Evolutionary conservation across 768 basidiomycete species (phyloP), one percentile per base, ranked within the genome.

Genomic region (Calocybe cyanea): DNA sequence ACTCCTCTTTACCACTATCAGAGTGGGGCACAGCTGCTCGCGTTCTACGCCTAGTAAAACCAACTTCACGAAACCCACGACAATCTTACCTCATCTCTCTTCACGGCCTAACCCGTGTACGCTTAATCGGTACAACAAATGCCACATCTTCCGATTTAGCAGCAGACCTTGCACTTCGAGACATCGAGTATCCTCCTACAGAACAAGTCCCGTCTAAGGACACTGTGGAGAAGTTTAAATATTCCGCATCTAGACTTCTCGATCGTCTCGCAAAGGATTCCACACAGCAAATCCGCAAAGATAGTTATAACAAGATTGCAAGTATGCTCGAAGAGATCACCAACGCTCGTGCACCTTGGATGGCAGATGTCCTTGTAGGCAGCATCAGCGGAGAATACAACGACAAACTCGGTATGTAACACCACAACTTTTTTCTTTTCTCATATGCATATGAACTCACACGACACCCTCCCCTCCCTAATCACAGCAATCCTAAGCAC

Each of bases 351-450:
- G 78, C 82, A 0, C 75, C 80, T 3, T 86, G 83, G 79, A 81
- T 89, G 74, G 85, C 86, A 0, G 88, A 91, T 56, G 79, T 88
- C 10, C 72, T 91, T 25, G 73, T 89, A 13, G 74, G 83, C 8
- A 73, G 66, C n/a, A 64, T 84, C 15, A 77, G 79, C 41, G 76
- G 73, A 2, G 85, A 85, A 43, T 85, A 85, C 51, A 66, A 65
- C 2, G 88, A 91, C 61, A 86, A 82, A 61, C 72, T 90, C 13
- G 79, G 88, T 85, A 54, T 54, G 77, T 69, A 7, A 10, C n/a
- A n/a, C n/a, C n/a, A n/a, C n/a, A n/a, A n/a, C n/a, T n/a, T n/a
- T n/a, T n/a, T n/a, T n/a, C n/a, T n/a, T n/a, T n/a, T n/a, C n/a
- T 40, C 31, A 39, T 21, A 44, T 25, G 38, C 28, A 14, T 37